phyloP scores from a whole-genome alignment of 331 rosid genomes.

The Arachis monticola region DNA sequence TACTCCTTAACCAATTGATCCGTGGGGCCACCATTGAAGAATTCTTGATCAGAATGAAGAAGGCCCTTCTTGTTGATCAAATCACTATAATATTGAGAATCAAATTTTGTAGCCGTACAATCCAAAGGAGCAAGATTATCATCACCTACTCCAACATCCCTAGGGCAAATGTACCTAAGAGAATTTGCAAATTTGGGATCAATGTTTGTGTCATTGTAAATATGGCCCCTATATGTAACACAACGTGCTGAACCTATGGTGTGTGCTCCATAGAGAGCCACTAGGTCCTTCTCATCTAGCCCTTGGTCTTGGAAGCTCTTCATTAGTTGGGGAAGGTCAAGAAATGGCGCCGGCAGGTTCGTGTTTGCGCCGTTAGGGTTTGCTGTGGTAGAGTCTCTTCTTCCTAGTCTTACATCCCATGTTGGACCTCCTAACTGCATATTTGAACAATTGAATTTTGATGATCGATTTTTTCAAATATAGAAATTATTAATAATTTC shows the following conservation, averaged over 20 bases:
- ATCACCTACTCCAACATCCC: slow-evolving; percentile 37
- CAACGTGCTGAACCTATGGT: slow-evolving; percentile 51
- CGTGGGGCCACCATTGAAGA: slow-evolving; percentile 47
- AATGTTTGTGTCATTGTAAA: slow-evolving; percentile 49
- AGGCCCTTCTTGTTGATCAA: slow-evolving; percentile 46
- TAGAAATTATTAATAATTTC: no score
- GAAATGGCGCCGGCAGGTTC: slow-evolving; percentile 25
- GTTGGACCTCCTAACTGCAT: slow-evolving; percentile 45
- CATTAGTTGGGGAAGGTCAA: slow-evolving; percentile 39
- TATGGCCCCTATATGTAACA: slow-evolving; percentile 8
- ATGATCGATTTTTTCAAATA: no score
- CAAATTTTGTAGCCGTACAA: slow-evolving; percentile 35
- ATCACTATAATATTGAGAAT: slow-evolving; percentile 23
- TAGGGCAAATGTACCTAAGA: slow-evolving; percentile 37
- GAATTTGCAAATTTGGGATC: slow-evolving; percentile 27
- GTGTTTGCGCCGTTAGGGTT: slow-evolving; percentile 10
- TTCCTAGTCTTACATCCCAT: slow-evolving; percentile 42
- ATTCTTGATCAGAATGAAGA: slow-evolving; percentile 60
- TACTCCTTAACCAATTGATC: slow-evolving; percentile 46
- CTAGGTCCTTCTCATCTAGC: slow-evolving; percentile 50
- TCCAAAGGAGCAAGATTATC: slow-evolving; percentile 44
- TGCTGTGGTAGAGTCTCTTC: slow-evolving; percentile 51
- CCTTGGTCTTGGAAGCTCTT: slow-evolving; percentile 50
- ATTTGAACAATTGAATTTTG: background rate
- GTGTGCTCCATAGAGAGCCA: slow-evolving; percentile 54